Base-by-base conservation (phyloP, 2,329 filamentous ascomycete genomes). In the Boeremia exigua region DNA sequence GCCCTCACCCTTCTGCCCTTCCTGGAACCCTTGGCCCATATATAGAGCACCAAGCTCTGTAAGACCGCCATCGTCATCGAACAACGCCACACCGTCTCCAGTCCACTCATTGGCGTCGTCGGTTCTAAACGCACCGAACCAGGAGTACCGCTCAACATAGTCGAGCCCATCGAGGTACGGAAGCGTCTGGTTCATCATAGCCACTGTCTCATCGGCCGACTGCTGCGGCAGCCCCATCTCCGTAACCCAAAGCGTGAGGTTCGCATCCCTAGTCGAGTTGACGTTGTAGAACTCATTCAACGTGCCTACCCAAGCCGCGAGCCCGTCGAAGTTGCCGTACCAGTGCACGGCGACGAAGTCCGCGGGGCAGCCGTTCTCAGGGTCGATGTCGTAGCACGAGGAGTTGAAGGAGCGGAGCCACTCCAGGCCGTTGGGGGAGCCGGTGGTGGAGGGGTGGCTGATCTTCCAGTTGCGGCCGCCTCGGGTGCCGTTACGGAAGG, bases 371-470 rank as follows among this genome's bases (percentile, higher is more conserved):
- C 80, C 80, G 29, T 75, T 73, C 23, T 72, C 54, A 0, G 49
- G 30, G 33, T 75, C 72, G 25, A 74, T 70, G 0, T 72, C 60
- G 34, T 71, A 72, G 51, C 79, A 92, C 48, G 84, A 86, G 4
- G 77, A 80, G 54, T 91, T 83, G 69, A 91, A 93, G 48, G 84
- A 77, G 61, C 79, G 72, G 47, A 93, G 75, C 91, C 91, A 95
- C 0, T 80, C 80, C 45, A 91, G 78, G 0, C 90, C 87, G 1
- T 72, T 77, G 11, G 78, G 77, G 2, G 82, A 82, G 1, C 88
- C 88, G 0, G 89, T 91, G 51, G 88, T 87, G 2, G 85, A 85
- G 0, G 91, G 91, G 37, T 91, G 82, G 65, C 86, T 86, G 61
- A 94, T 75, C 17, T 88, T 86, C 61, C 75, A 71, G 63, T 86